Evolutionary conservation across 2,329 filamentous ascomycete genomes (phyloP).

Genomic region (Calonectria pauciramosa): DNA sequence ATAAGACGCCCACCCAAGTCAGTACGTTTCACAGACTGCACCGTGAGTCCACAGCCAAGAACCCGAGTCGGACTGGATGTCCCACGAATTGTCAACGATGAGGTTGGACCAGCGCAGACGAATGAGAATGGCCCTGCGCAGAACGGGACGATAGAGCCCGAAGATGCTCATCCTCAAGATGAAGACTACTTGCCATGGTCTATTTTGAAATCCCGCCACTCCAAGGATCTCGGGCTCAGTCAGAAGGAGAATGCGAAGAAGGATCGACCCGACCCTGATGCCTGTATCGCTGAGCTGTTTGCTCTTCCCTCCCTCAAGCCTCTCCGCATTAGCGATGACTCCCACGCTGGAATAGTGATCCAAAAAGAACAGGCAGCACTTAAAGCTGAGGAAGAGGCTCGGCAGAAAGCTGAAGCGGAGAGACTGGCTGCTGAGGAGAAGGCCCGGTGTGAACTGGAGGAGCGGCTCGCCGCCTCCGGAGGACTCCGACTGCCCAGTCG

Average conservation of each 20-base stretch:
- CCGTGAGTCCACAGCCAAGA: slow-evolving; percentile 42
- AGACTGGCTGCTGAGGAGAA: slow-evolving; percentile 41
- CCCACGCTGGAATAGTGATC: slow-evolving; percentile 41
- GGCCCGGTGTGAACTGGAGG: slow-evolving; percentile 42
- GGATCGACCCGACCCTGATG: slow-evolving; percentile 28
- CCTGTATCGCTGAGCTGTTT: slow-evolving; percentile 44
- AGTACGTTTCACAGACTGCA: slow-evolving; percentile 49
- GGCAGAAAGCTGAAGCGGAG: slow-evolving; percentile 43
- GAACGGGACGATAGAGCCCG: not conserved
- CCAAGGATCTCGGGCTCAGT: not conserved
- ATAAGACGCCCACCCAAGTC: slow-evolving; percentile 43
- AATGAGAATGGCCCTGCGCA: not conserved
- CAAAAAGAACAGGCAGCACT: slow-evolving; percentile 41
- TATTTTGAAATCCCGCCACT: not conserved
- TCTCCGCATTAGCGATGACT: slow-evolving; percentile 48
- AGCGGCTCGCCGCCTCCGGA: slow-evolving; percentile 48
- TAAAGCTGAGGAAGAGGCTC: slow-evolving; percentile 45
- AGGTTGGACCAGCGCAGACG: slow-evolving; percentile 1
- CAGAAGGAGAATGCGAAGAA: slow-evolving; percentile 21
- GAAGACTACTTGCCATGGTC: not conserved
- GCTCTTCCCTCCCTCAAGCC: slow-evolving; percentile 43
- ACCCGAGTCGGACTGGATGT: slow-evolving; percentile 45
- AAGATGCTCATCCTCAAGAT: not conserved
- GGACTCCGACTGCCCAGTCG: slow-evolving; percentile 48
- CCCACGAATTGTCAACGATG: slow-evolving; percentile 27